Conservation (phyloP, 2,329 filamentous ascomycete genomes). For the Calonectria hawksworthii region DNA sequence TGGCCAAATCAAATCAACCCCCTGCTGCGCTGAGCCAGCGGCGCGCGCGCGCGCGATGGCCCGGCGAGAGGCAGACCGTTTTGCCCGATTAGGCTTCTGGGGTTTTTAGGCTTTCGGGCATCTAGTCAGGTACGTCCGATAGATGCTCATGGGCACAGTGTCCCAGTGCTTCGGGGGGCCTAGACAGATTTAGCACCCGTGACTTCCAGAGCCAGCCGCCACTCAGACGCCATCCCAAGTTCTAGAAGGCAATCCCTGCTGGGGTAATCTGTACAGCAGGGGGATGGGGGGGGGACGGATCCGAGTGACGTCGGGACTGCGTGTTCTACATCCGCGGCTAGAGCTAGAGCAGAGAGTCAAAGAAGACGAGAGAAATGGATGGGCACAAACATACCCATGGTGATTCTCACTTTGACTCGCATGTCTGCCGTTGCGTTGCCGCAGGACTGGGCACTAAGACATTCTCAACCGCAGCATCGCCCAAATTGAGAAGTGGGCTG, state of each 20-base stretch:
- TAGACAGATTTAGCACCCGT: background rate
- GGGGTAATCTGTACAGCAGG: background rate
- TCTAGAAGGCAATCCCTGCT: background rate
- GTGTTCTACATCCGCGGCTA: slow-evolving; percentile 7
- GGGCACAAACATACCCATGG: background rate
- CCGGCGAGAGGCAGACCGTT: background rate
- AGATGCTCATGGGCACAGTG: background rate
- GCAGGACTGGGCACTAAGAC: background rate
- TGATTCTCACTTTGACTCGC: background rate
- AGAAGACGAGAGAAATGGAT: background rate
- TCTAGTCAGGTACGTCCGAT: background rate
- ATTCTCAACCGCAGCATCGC: background rate
- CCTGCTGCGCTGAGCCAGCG: background rate
- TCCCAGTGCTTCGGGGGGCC: background rate
- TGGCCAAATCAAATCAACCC: background rate
- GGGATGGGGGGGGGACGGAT: background rate
- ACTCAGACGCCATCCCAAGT: background rate
- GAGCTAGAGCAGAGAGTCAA: background rate
- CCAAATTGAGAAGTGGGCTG: slow-evolving; percentile 1
- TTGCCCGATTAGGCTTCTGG: background rate
- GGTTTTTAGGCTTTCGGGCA: slow-evolving; percentile 1
- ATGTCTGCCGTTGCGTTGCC: background rate
- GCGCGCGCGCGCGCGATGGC: background rate
- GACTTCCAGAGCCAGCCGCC: background rate
- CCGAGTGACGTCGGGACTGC: slow-evolving; percentile 28